These are phyloP conservation scores for Cyberlindnera xishuangbannaensis DNA, from an alignment of 805 yeast species.

Conservation along the genomic window DNA sequence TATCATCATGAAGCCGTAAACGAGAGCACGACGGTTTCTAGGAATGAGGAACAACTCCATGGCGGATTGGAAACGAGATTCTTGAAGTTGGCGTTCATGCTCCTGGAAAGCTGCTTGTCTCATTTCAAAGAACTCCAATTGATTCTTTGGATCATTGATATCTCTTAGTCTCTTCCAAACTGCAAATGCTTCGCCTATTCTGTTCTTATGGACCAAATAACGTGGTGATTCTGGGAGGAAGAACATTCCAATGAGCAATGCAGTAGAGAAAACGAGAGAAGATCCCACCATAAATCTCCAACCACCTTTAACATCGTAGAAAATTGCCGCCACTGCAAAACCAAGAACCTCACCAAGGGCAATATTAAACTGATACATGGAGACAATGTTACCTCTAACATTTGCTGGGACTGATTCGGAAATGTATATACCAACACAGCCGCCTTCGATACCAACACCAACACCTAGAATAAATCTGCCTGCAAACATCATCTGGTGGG, in stretches of 20 bases:
- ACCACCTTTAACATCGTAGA: slow-evolving; percentile 48
- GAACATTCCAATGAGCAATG: slow-evolving; percentile 44
- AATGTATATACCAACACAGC: slow-evolving; percentile 56
- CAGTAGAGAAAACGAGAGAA: slow-evolving; percentile 51
- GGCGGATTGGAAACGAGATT: slow-evolving; percentile 35
- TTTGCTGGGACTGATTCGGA: slow-evolving; percentile 54
- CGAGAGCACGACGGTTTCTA: slow-evolving; percentile 56
- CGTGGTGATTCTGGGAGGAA: slow-evolving; percentile 61
- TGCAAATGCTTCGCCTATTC: slow-evolving; percentile 45
- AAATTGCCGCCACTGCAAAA: slow-evolving; percentile 57
- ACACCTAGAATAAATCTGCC: slow-evolving; percentile 56
- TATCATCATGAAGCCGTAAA: slow-evolving; percentile 53
- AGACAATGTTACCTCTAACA: slow-evolving; percentile 56
- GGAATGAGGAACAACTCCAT: slow-evolving; percentile 48
- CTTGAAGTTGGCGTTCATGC: slow-evolving; percentile 32
- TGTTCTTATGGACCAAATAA: slow-evolving; percentile 44
- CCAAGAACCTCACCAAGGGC: slow-evolving; percentile 66
- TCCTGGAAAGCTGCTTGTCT: slow-evolving; percentile 46
- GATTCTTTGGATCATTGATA: slow-evolving; percentile 34
- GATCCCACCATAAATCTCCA: slow-evolving; percentile 68
- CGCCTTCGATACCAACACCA: slow-evolving; percentile 65
- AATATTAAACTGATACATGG: slow-evolving; percentile 57
- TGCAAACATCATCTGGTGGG: slow-evolving; percentile 46
- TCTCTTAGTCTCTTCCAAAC: slow-evolving; percentile 55
- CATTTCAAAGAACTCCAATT: slow-evolving; percentile 54